phyloP scores from a whole-genome alignment of 768 basidiomycete genomes.

The Pisolithus marmoratus region DNA sequence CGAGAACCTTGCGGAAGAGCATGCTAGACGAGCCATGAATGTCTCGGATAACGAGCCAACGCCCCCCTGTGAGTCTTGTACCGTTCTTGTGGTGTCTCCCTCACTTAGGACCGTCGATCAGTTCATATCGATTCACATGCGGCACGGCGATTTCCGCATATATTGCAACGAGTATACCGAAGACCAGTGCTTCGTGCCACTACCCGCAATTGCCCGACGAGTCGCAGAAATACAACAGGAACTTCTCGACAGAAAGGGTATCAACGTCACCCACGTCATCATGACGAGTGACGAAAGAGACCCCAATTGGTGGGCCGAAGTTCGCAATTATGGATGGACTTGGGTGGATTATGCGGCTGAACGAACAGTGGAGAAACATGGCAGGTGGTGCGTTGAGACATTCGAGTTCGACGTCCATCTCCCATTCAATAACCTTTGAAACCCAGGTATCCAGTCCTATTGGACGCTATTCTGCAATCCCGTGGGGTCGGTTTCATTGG shows the following conservation, averaged over 20 bases:
- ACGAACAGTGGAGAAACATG: constrained; percentile 40
- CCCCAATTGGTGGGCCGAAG: constrained; percentile 53
- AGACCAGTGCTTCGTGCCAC: constrained; percentile 47
- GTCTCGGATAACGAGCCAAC: constrained; percentile 31
- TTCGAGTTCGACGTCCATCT: neutral
- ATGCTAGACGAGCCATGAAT: constrained; percentile 41
- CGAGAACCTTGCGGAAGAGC: constrained; percentile 36
- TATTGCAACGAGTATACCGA: constrained; percentile 40
- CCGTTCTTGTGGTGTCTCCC: neutral
- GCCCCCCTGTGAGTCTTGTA: constrained; percentile 40
- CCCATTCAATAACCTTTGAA: neutral
- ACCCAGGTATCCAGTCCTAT: constrained; percentile 62
- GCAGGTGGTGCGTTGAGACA: constrained; percentile 39
- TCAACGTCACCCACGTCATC: constrained; percentile 47
- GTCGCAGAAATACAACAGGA: constrained; percentile 52
- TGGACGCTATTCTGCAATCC: constrained; percentile 71
- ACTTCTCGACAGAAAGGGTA: constrained; percentile 37
- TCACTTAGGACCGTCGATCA: constrained; percentile 13
- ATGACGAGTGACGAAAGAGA: constrained; percentile 62
- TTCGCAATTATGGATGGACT: constrained; percentile 46
- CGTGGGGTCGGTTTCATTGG: constrained; percentile 65
- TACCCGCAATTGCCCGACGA: constrained; percentile 48
- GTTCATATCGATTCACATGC: constrained; percentile 56
- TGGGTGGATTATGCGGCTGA: constrained; percentile 40
- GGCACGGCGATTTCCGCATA: constrained; percentile 47